phyloP scores from a whole-genome alignment of 1,284 basidiomycete species.

The Sanghuangporus weigelae region DNA sequence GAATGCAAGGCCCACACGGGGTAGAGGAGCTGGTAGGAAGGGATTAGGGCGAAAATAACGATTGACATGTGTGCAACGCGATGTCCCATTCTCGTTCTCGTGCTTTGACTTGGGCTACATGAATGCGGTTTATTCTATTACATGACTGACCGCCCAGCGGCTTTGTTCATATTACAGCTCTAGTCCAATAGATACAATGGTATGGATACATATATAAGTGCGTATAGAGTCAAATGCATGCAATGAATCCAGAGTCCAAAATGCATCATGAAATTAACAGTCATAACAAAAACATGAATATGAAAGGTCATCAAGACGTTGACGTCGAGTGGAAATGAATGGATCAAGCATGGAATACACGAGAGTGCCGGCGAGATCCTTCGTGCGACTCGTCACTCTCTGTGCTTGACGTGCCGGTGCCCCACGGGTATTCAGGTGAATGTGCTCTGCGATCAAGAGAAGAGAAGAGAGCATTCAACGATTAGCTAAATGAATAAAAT shows the following conservation, averaged over 20 bases:
- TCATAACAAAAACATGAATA: background rate
- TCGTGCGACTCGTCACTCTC: constrained; percentile 1
- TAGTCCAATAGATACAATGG: background rate
- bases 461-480: background rate
- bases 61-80: constrained; percentile 6
- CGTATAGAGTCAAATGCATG: background rate
- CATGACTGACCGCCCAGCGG: background rate
- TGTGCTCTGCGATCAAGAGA: background rate
- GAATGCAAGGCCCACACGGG: constrained; percentile 11
- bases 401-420: background rate
- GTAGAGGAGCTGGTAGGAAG: constrained; percentile 19
- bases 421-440: background rate
- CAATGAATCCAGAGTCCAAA: background rate
- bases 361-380: constrained; percentile 1
- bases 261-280: background rate
- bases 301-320: background rate
- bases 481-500: background rate
- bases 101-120: background rate
- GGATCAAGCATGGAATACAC: background rate
- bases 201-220: background rate
- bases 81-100: background rate
- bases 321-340: background rate
- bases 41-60: constrained; percentile 19
- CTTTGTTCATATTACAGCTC: background rate
- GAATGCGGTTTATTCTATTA: background rate